phyloP scores from a whole-genome alignment of 2,329 filamentous ascomycete genomes.

The Colletotrichum plurivorum region DNA sequence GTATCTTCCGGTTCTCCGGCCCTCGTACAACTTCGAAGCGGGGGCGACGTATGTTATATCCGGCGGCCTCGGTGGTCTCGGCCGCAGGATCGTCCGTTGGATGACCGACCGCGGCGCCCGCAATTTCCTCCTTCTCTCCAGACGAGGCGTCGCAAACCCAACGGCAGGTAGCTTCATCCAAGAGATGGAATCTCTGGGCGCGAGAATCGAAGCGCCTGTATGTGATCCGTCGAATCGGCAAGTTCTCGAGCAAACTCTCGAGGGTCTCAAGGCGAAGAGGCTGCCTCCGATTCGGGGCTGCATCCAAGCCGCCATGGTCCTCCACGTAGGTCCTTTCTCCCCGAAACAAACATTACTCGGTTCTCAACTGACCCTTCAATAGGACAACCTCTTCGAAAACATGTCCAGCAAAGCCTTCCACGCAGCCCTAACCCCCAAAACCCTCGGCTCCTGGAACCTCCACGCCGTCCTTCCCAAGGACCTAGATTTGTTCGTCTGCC shows the following conservation, averaged over 20 bases:
- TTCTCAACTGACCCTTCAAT: too few relatives aligned
- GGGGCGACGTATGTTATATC: constrained; percentile 67
- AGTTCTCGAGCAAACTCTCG: constrained; percentile 37
- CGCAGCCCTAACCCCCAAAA: constrained; percentile 62
- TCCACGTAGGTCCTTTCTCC: constrained; percentile 42
- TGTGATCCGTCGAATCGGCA: constrained; percentile 59
- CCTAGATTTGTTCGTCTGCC: constrained; percentile 63
- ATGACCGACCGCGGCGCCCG: constrained; percentile 63
- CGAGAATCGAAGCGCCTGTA: constrained; percentile 51
- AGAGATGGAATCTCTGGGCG: constrained; percentile 47
- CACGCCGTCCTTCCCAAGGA: constrained; percentile 50
- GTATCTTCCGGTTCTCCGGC: constrained; percentile 29
- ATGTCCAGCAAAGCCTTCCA: constrained; percentile 63
- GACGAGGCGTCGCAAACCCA: constrained; percentile 49
- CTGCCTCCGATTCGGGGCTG: constrained; percentile 49
- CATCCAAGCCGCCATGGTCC: constrained; percentile 54
- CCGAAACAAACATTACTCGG: too few relatives aligned
- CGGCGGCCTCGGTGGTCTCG: constrained; percentile 72
- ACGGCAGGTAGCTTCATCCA: constrained; percentile 47
- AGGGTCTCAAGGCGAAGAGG: constrained; percentile 34
- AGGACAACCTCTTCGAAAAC: constrained; percentile 62
- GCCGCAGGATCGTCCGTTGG: constrained; percentile 63
- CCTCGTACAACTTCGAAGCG: constrained; percentile 37
- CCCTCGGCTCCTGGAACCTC: constrained; percentile 63
- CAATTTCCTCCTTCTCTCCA: constrained; percentile 65